These are phyloP conservation scores for Glutinoglossum americanum DNA, from an alignment of 495 filamentous ascomycete species.

Conservation along the genomic window DNA sequence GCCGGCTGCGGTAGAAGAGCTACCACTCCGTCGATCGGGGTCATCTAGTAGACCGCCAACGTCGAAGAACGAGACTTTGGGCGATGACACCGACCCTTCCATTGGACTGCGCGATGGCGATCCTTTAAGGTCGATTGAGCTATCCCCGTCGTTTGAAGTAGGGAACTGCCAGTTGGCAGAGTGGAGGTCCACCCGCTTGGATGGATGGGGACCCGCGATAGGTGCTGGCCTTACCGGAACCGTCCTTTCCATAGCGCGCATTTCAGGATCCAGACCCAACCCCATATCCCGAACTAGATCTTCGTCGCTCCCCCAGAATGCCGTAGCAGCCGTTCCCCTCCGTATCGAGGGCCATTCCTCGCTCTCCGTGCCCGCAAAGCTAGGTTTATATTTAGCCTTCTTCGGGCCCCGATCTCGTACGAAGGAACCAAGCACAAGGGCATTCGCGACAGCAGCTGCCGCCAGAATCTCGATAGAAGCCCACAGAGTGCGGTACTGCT, in stretches of 20 bases:
- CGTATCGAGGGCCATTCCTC: conserved; percentile 27
- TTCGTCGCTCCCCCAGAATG: conserved; percentile 64
- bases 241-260: conserved; percentile 25
- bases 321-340: conserved; percentile 26
- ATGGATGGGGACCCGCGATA: not conserved
- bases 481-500: conserved; percentile 54
- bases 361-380: conserved; percentile 26
- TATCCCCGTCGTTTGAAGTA: not conserved
- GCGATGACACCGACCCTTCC: not conserved
- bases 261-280: conserved; percentile 36
- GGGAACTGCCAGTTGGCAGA: not conserved
- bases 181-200: not conserved
- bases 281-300: conserved; percentile 56
- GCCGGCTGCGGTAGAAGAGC: not conserved
- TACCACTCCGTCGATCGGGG: not conserved
- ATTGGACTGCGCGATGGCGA: not conserved
- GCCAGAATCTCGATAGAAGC: conserved; percentile 22
- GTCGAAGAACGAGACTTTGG: conserved; percentile 43
- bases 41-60: conserved; percentile 40
- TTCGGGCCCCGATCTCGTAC: conserved; percentile 60
- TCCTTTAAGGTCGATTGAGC: not conserved
- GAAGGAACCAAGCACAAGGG: conserved; percentile 60
- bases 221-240: conserved; percentile 10
- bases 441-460: conserved; percentile 31
- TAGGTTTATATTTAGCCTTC: conserved; percentile 50